Base-by-base conservation (phyloP, 1,284 basidiomycete species). In the Polyporus tsugae region DNA sequence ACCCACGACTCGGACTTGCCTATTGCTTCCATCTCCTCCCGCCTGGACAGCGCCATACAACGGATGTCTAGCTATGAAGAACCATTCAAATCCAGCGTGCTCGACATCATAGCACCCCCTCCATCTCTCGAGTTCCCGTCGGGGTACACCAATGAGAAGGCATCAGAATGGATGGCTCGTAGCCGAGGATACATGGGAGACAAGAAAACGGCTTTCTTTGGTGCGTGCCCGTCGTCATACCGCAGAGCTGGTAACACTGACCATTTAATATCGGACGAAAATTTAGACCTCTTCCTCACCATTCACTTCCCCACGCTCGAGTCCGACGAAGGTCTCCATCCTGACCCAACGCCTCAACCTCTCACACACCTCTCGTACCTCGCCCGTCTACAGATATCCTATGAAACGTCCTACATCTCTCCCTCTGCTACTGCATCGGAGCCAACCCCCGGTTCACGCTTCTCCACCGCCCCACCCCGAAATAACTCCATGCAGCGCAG, bases 391-490 rank as follows among this genome's bases (percentile, higher is more conserved):
- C 91, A 96, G 80, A 82, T 95, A 29, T 89, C 94, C 1, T 85
- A 95, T 53, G 93, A 95, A 58, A 92, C 93, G 0, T 89, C 89
- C 1, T 96, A 95, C 77, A 93, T 96, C 44, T 90, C 94, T 1
- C 72, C 84, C 83, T 66, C 80, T 81, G 36, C 83, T 2, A 64
- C 19, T 25, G 41, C 62, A 4, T 63, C 71, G 0, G 71, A 72
- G 80, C 59, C 68, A 25, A 62, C 70, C 1, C 35, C 60, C 11
- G 35, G 71, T 38, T 70, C 72, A 0, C 73, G 75, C 11, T 71
- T 75, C 11, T 72, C 74, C 19, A 73, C 77, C 63, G 68, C 71
- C 15, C 76, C 77, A 0, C 75, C 75, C 11, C 75, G 78, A 29
- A 75, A 73, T 17, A 72, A 70, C 52, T 78, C 77, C 17, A 77